Conservation (phyloP, 352 stramenopile genomes). For the Plasmopara muralis region DNA sequence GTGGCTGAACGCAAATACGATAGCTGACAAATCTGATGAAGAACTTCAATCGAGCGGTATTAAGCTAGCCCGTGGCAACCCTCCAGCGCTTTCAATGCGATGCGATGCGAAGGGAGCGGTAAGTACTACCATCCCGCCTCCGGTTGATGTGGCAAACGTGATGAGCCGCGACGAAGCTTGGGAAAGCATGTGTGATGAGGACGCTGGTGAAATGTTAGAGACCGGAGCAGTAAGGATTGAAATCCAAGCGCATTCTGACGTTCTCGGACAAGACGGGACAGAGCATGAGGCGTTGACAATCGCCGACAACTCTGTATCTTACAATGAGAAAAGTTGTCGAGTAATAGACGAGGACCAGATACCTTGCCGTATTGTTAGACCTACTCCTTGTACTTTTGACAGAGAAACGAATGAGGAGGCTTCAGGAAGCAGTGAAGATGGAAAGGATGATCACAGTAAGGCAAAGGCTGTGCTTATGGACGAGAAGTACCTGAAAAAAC, state of each 20-base stretch:
- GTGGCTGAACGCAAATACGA: constrained; percentile 1
- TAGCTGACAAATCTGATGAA: constrained; percentile 4
- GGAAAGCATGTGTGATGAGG: constrained; percentile 69
- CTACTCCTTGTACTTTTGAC: constrained; percentile 10
- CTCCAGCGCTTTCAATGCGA: neutral
- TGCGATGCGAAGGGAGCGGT: constrained; percentile 1
- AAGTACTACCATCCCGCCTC: constrained; percentile 3
- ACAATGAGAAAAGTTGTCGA: constrained; percentile 3
- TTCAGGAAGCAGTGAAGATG: constrained; percentile 28
- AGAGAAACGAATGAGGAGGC: constrained; percentile 25
- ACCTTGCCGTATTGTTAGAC: neutral
- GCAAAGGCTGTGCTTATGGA: constrained; percentile 54
- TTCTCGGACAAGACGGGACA: constrained; percentile 1
- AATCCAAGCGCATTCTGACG: constrained; percentile 19
- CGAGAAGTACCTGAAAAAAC: constrained; percentile 70
- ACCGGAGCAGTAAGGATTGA: constrained; percentile 14
- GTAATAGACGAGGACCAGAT: constrained; percentile 4
- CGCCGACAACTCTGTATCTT: neutral
- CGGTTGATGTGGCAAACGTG: constrained; percentile 18
- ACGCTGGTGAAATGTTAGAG: constrained; percentile 36
- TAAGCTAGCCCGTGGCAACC: neutral
- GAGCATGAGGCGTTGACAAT: constrained; percentile 2
- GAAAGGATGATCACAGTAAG: constrained; percentile 27
- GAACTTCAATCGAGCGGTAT: neutral
- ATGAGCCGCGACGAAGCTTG: constrained; percentile 73